Evolutionary conservation across 768 basidiomycete genomes (phyloP).

Genomic region (Neoboletus magnificus): DNA sequence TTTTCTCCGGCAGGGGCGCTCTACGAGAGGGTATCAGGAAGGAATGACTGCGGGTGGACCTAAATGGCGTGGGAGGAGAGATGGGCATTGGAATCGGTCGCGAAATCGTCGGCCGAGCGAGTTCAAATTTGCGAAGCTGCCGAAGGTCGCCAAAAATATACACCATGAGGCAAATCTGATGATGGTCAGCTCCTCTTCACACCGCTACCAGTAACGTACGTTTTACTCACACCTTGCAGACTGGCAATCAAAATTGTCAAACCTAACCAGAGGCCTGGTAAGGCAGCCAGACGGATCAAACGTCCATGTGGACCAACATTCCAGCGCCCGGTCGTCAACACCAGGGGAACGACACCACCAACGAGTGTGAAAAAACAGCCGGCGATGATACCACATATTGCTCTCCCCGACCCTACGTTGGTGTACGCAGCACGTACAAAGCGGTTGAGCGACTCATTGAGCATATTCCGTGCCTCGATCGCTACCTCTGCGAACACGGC

Average conservation of each 20-base stretch:
- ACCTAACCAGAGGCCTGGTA: conserved; percentile 72
- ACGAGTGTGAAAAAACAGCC: conserved; percentile 50
- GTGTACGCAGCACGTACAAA: conserved; percentile 69
- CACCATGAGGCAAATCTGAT: conserved; percentile 61
- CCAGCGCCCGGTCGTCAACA: conserved; percentile 44
- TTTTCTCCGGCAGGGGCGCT: conserved; percentile 5
- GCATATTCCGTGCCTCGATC: conserved; percentile 52
- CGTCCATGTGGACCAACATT: conserved; percentile 33
- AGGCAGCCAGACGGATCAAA: conserved; percentile 55
- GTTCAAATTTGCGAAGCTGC: conserved; percentile 75
- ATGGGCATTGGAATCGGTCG: conserved; percentile 31
- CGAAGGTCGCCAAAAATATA: conserved; percentile 79
- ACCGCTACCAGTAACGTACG: background rate
- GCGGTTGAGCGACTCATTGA: conserved; percentile 59
- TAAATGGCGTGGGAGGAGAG: conserved; percentile 11
- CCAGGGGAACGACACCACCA: conserved; percentile 50
- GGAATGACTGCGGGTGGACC: background rate
- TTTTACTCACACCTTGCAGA: conserved; percentile 54
- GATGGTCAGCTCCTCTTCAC: conserved; percentile 4
- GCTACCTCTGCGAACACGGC: conserved; percentile 59
- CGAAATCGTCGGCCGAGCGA: conserved; percentile 65
- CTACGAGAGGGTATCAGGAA: conserved; percentile 9
- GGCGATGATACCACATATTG: conserved; percentile 65
- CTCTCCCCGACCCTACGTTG: conserved; percentile 65
- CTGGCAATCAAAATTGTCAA: conserved; percentile 59